Percentiles rank a stretch among this genome's conserved stretches.
Evolutionary conservation across 352 stramenopile species (phyloP).

Genomic region (Pythium insidiosum): DNA sequence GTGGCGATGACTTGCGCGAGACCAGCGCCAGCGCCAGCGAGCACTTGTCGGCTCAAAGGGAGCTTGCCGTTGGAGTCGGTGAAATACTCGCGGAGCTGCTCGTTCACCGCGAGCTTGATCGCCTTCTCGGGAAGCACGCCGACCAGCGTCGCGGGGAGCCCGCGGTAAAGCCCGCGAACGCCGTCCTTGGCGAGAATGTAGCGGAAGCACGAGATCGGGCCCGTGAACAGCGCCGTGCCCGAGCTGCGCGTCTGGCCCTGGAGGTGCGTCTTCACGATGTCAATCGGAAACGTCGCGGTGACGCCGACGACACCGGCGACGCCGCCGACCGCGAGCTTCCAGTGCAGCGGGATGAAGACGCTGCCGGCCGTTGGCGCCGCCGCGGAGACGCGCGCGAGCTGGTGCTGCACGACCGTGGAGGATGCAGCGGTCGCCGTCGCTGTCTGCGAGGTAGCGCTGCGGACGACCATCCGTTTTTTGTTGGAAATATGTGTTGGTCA

Average conservation of each 20-base stretch:
- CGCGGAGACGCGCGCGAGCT: no score
- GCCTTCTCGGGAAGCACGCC: constrained; percentile 86
- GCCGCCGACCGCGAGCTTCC: constrained; percentile 80
- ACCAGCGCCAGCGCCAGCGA: constrained; percentile 65
- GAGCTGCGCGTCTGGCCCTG: constrained; percentile 58
- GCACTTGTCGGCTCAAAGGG: constrained; percentile 44
- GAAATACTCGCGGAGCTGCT: constrained; percentile 77
- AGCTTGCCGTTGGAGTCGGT: constrained; percentile 55
- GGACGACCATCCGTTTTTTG: no score
- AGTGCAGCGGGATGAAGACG: constrained; percentile 73
- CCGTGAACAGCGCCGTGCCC: constrained; percentile 34
- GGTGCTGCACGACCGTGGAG: no score
- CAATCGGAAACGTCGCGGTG: constrained; percentile 84
- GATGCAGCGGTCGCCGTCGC: no score
- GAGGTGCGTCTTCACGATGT: constrained; percentile 91
- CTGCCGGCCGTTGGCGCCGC: no score
- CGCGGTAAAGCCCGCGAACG: constrained; percentile 62
- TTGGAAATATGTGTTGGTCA: no score
- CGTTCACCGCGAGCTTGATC: constrained; percentile 90
- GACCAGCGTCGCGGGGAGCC: constrained; percentile 68
- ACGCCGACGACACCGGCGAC: constrained; percentile 83
- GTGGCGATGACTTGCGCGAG: constrained; percentile 79
- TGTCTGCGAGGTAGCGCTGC: no score
- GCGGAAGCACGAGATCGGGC: constrained; percentile 57
- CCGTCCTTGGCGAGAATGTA: constrained; percentile 69